These are phyloP conservation scores for Botrytis pseudocinerea DNA, from an alignment of 2,329 filamentous ascomycete species.

Conservation along the genomic window DNA sequence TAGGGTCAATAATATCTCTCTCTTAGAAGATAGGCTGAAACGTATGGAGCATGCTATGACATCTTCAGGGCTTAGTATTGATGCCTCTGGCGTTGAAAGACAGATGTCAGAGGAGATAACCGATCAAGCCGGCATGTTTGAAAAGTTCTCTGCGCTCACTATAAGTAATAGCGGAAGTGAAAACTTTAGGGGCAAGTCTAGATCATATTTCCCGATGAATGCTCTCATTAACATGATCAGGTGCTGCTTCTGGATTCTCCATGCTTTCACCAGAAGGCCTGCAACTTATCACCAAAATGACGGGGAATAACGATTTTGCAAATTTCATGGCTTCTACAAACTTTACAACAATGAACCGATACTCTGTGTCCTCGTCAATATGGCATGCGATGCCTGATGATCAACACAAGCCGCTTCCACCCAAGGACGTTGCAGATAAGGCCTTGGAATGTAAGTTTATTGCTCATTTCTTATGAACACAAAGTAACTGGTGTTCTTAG, in stretches of 20 bases:
- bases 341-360: not conserved
- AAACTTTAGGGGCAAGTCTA: constrained; percentile 31
- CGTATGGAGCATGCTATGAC: constrained; percentile 34
- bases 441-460: constrained; percentile 30
- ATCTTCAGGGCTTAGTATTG: constrained; percentile 25
- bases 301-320: constrained; percentile 2
- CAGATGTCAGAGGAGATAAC: constrained; percentile 29
- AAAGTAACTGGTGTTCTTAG: not conserved
- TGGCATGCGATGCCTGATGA: constrained; percentile 31
- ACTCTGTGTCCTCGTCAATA: constrained; percentile 8
- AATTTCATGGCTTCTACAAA: not conserved
- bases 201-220: not conserved
- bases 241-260: constrained; percentile 34
- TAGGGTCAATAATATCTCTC: constrained; percentile 27
- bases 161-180: constrained; percentile 28
- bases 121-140: constrained; percentile 28
- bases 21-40: constrained; percentile 34
- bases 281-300: constrained; percentile 29
- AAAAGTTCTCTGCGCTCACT: constrained; percentile 31
- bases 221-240: constrained; percentile 25
- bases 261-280: constrained; percentile 35
- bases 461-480: not conserved
- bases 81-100: constrained; percentile 21
- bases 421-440: constrained; percentile 30
- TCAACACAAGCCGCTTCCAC: constrained; percentile 29